Conservation (phyloP, 2,329 filamentous ascomycete species). For the Cercospora sp. region DNA sequence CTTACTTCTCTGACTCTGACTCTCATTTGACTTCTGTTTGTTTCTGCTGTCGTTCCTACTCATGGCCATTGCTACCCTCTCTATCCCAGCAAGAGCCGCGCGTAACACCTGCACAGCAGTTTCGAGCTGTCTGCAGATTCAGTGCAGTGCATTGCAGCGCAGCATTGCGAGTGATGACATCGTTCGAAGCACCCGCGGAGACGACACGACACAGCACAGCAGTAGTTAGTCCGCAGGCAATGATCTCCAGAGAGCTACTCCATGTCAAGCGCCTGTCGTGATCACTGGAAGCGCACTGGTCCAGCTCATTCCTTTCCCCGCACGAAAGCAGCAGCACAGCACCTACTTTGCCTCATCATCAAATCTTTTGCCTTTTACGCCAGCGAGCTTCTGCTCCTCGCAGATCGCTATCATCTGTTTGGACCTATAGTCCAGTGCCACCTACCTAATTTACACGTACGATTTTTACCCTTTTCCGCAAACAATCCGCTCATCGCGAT, state of each 20-base stretch:
- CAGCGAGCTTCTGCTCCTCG: not conserved
- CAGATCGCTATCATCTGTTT: not conserved
- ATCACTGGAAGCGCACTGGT: not conserved
- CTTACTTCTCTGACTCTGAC: not conserved
- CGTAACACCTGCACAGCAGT: not conserved
- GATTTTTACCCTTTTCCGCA: not conserved
- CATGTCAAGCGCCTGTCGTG: not conserved
- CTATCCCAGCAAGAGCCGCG: not conserved
- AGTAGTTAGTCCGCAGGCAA: not conserved
- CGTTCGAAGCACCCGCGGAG: not conserved
- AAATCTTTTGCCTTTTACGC: not conserved
- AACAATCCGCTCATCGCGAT: not conserved
- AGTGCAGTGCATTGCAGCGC: not conserved
- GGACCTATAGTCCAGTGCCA: not conserved
- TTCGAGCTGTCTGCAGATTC: not conserved
- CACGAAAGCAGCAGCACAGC: not conserved
- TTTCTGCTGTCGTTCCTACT: not conserved
- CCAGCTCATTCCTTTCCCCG: not conserved
- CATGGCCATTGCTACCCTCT: not conserved
- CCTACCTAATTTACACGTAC: not conserved
- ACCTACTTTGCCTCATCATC: not conserved
- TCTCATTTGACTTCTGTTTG: constrained; percentile 1
- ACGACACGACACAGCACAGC: not conserved
- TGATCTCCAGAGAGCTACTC: not conserved
- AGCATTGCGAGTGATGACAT: not conserved